Conservation (phyloP, 495 filamentous ascomycete species). For the Trichoderma erinaceum region DNA sequence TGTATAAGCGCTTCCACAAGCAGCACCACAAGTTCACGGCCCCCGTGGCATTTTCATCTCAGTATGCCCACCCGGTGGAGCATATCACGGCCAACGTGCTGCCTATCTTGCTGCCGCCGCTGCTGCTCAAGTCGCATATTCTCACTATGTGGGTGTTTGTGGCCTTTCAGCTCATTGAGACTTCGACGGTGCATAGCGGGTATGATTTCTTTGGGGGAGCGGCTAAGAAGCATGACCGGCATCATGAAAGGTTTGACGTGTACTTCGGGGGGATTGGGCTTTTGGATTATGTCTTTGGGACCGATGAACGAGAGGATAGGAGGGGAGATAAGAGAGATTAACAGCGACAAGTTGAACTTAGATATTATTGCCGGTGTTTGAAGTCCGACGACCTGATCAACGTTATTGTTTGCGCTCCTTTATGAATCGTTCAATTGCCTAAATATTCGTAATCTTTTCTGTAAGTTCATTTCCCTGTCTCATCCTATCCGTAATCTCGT, state of each 20-base stretch:
- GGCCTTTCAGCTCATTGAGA: conserved; percentile 42
- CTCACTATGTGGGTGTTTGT: conserved; percentile 49
- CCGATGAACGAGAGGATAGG: conserved; percentile 23
- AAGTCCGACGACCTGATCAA: too few relatives aligned
- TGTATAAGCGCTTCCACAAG: conserved; percentile 52
- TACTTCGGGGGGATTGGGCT: conserved; percentile 36
- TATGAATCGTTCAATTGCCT: too few relatives aligned
- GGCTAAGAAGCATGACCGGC: conserved; percentile 49
- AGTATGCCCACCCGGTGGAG: conserved; percentile 55
- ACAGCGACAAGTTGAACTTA: background rate
- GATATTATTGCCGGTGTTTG: too few relatives aligned
- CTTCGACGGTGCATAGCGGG: conserved; percentile 48
- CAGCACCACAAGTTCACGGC: conserved; percentile 53
- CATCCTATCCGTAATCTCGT: too few relatives aligned
- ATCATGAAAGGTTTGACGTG: conserved; percentile 41
- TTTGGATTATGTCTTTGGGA: conserved; percentile 41
- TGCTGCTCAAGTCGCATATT: conserved; percentile 42
- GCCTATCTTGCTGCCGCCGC: conserved; percentile 47
- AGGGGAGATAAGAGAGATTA: background rate
- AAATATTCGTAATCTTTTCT: too few relatives aligned
- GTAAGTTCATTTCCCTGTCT: too few relatives aligned
- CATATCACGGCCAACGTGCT: conserved; percentile 50
- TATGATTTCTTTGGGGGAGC: conserved; percentile 44
- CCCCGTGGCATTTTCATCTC: conserved; percentile 51
- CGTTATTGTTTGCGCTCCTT: too few relatives aligned